A percentile compares a stretch with the other conserved stretches of the same genome.
These are phyloP conservation scores for Wickerhamomyces sydowiorum DNA, from an alignment of 805 yeast species.

Conservation along the genomic window DNA sequence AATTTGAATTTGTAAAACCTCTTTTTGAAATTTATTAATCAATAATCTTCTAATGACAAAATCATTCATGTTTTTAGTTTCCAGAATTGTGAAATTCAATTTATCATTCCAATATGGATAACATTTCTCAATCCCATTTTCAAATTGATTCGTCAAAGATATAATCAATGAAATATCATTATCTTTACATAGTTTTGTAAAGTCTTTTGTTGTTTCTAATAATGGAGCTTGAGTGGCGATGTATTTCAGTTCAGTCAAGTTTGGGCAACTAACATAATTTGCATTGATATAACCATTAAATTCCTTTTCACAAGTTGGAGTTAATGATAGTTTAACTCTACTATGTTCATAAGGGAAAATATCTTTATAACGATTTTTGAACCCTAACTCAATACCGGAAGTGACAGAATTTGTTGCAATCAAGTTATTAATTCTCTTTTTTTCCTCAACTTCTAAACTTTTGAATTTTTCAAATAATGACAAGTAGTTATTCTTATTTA, in stretches of 20 bases:
- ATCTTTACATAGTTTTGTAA: conserved; percentile 73
- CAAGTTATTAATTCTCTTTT: conserved; percentile 49
- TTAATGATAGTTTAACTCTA: conserved; percentile 52
- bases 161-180: conserved; percentile 61
- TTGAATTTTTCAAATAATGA: conserved; percentile 48
- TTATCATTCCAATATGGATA: conserved; percentile 74
- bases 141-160: conserved; percentile 70
- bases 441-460: conserved; percentile 64
- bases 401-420: conserved; percentile 20
- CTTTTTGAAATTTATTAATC: conserved; percentile 32
- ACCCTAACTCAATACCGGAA: conserved; percentile 70
- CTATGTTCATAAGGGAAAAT: conserved; percentile 85
- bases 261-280: conserved; percentile 46
- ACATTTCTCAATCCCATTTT: conserved; percentile 78
- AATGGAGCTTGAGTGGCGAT: conserved; percentile 93
- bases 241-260: conserved; percentile 32
- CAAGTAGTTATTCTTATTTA: conserved; percentile 18
- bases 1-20: conserved; percentile 69
- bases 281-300: conserved; percentile 78
- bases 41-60: conserved; percentile 38
- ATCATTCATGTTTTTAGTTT: conserved; percentile 15
- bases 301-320: conserved; percentile 9
- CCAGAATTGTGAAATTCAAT: conserved; percentile 26
- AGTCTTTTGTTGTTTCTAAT: conserved; percentile 66
- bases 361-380: conserved; percentile 83